phyloP scores from a whole-genome alignment of 805 yeast genomes.

The Hanseniaspora mollemarum region DNA sequence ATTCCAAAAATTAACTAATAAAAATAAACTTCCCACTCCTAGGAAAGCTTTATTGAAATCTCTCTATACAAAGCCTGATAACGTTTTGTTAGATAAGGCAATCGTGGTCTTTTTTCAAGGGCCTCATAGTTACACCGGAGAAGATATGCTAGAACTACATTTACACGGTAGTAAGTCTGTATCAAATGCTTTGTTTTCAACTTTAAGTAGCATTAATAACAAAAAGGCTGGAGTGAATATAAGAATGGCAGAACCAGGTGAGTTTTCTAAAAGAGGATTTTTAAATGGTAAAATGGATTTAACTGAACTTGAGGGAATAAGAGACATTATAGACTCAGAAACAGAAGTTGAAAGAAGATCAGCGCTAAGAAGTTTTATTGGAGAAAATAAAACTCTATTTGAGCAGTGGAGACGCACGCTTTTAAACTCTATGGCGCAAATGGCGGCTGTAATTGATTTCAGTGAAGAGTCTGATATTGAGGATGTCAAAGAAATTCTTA shows the following conservation, averaged over 20 bases:
- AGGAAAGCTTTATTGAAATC: conserved; percentile 49
- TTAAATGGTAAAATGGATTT: conserved; percentile 72
- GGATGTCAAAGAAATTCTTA: conserved; percentile 45
- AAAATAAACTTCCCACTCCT: conserved; percentile 33
- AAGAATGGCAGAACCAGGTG: conserved; percentile 86
- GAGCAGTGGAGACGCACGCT: conserved; percentile 55
- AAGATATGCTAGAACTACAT: conserved; percentile 80
- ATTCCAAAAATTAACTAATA: conserved; percentile 37
- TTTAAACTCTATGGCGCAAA: conserved; percentile 53
- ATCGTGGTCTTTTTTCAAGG: conserved; percentile 53
- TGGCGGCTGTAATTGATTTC: conserved; percentile 86
- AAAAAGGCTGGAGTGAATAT: conserved; percentile 35
- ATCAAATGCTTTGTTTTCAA: conserved; percentile 50
- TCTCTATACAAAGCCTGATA: conserved; percentile 33
- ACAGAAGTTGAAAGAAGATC: conserved; percentile 78
- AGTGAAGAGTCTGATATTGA: conserved; percentile 86
- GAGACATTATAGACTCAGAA: conserved; percentile 83
- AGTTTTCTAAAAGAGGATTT: conserved; percentile 79
- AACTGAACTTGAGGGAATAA: conserved; percentile 81
- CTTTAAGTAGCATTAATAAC: conserved; percentile 46
- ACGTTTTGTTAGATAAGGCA: conserved; percentile 60
- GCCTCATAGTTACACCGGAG: conserved; percentile 85
- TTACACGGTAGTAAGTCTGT: conserved; percentile 91
- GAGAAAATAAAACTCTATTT: conserved; percentile 48
- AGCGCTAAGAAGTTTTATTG: conserved; percentile 62